Base-by-base conservation (phyloP, 441 rosid genomes). In the Biscutella laevigata region DNA sequence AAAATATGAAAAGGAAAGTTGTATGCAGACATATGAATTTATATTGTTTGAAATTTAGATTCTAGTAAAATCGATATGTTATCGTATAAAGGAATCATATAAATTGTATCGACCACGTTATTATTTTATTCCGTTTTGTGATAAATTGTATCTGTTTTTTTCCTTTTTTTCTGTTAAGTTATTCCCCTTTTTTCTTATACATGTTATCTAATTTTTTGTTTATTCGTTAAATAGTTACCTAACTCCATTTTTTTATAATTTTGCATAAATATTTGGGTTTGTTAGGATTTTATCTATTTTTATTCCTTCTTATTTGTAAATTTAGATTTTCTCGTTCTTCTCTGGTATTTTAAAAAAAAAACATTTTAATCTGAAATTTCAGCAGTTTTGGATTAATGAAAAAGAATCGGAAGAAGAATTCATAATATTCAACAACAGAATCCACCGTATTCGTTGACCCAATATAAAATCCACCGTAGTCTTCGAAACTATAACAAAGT, bases 361-460 rank as follows among this genome's bases (percentile, higher is more conserved):
- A 30, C 40, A 19, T 6, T 32, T 12, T n/a, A 16, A 12, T 11
- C 30, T 34, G 30, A 26, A 61, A 41, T 49, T 20, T 15, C 42
- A 21, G 50, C 9, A 20, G 30, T 29, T 29, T 22, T 42, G 9
- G 52, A 43, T 15, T 43, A 6, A 8, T 33, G 13, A 45, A 25
- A 11, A n/a, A n/a, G n/a, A n/a, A n/a, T n/a, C n/a, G n/a, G n/a
- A n/a, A n/a, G n/a, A n/a, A n/a, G n/a, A n/a, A n/a, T n/a, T n/a
- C n/a, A n/a, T n/a, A n/a, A n/a, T n/a, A n/a, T n/a, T 61, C 59
- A 53, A 32, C 54, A 62, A 62, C 48, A 44, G 41, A 62, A 53
- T 53, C 54, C 60, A 44, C 33, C 40, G 32, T 62, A 60, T 36
- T 53, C 53, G 66, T 43, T n/a, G n/a, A n/a, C n/a, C n/a, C n/a